Evolutionary conservation across 139 green algal species (phyloP), one percentile per base, ranked within the genome.

Genomic region (Eudorina sp.): DNA sequence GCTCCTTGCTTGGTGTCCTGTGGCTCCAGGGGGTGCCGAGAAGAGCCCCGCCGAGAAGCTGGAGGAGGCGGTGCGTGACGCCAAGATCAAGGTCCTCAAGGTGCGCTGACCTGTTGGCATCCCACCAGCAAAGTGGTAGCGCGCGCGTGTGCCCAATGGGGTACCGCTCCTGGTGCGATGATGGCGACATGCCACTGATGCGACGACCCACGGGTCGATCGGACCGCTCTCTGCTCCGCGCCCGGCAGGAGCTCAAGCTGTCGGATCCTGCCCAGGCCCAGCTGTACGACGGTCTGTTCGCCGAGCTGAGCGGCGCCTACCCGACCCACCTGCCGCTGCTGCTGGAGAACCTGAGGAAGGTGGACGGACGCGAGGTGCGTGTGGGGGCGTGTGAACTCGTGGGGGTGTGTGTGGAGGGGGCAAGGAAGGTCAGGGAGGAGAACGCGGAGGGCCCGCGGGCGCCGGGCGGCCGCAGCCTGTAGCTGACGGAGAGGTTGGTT

Each of bases 301-400:
- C 72, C 0, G 82, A 95, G 83, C 86, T 97, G 58, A 41, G 90
- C 41, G 70, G 41, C 16, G 80, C 75, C n/a, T 85, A 93, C 74
- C 94, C 94, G 1, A 62, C 34, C 23, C 93, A 97, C 88, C 90
- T 98, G 91, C 94, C 96, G 9, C 86, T 97, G 72, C 92, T 97
- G 78, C 78, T 88, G 70, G 94, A 97, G 93, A 73, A 89, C 34
- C 81, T 97, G 46, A 90, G 90, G 66, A 92, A 93, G 53, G 21
- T 93, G 73, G 88, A 74, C 36, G 77, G 48, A 9, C 82, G 73
- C 14, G 76, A 88, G 75, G 79, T 85, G 74, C n/a, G n/a, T n/a
- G n/a, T n/a, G n/a, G n/a, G n/a, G n/a, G n/a, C n/a, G n/a, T n/a
- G n/a, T n/a, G n/a, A n/a, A n/a, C n/a, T n/a, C n/a, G n/a, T n/a